These are phyloP conservation scores for Alnus glutinosa DNA, from an alignment of 306 rosid species.

Conservation along the genomic window DNA sequence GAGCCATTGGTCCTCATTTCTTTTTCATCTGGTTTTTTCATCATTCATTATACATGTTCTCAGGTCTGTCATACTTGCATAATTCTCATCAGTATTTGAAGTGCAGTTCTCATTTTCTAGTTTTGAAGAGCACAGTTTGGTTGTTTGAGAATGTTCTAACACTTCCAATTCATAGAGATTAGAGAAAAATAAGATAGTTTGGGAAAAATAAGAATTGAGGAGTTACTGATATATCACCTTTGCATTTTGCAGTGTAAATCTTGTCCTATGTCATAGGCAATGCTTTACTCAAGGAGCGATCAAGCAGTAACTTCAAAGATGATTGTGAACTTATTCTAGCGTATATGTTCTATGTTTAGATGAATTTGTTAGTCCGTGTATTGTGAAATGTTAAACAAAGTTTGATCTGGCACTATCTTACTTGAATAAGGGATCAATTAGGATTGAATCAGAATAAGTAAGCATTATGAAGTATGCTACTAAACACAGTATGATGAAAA, in stretches of 20 bases:
- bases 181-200: background rate
- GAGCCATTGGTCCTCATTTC: slow-evolving; percentile 5
- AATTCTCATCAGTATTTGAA: background rate
- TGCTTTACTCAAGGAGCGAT: background rate
- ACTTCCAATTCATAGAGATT: background rate
- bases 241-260: slow-evolving; percentile 21
- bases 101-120: background rate
- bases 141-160: slow-evolving; percentile 1
- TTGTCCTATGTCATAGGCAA: slow-evolving; percentile 6
- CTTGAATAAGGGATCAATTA: background rate
- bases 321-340: slow-evolving; percentile 2
- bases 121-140: background rate
- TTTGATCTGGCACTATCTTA: background rate
- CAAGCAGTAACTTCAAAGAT: background rate
- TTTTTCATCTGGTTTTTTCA: slow-evolving; percentile 2
- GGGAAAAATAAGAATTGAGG: background rate
- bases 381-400: background rate
- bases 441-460: background rate
- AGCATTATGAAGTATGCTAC: background rate
- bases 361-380: background rate
- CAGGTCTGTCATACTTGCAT: background rate
- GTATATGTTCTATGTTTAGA: background rate
- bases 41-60: background rate
- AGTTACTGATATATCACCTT: background rate
- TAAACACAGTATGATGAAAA: background rate